Evolutionary conservation across 768 basidiomycete genomes (phyloP).

Genomic region (Cyclocybe cylindracea): DNA sequence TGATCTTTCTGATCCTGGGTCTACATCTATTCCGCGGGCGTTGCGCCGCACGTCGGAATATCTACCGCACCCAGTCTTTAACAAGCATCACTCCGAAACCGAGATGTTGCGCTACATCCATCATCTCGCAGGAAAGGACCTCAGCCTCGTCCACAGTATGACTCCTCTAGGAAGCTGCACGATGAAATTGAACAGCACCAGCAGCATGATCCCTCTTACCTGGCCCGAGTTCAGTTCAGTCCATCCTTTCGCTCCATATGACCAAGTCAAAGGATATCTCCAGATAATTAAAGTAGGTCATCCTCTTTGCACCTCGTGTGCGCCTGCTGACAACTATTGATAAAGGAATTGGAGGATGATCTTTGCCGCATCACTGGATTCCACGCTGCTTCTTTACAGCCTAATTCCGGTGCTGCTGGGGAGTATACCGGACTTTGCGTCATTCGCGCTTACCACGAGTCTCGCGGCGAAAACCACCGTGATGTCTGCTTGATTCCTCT

Average conservation of each 20-base stretch:
- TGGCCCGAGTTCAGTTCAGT: conserved; percentile 90
- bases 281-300: conserved; percentile 69
- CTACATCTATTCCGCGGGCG: conserved; percentile 51
- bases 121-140: conserved; percentile 91
- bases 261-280: conserved; percentile 89
- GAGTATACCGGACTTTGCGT: conserved; percentile 96
- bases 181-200: conserved; percentile 98
- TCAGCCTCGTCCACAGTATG: conserved; percentile 94
- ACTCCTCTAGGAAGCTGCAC: conserved; percentile 95
- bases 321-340: background rate
- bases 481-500: conserved; percentile 93
- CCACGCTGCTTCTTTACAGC: conserved; percentile 93
- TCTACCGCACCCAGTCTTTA: conserved; percentile 90
- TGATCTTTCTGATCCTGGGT: conserved; percentile 44
- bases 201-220: conserved; percentile 95
- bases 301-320: background rate
- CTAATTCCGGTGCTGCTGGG: conserved; percentile 97
- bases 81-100: conserved; percentile 96
- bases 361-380: conserved; percentile 97
- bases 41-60: conserved; percentile 67
- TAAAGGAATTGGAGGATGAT: conserved; percentile 86
- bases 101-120: conserved; percentile 98
- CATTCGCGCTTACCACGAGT: conserved; percentile 93
- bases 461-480: conserved; percentile 80
- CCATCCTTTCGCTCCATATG: conserved; percentile 90